Percentiles rank a stretch among this genome's conserved stretches.
These are phyloP conservation scores for Cryoendolithus antarcticus DNA, from an alignment of 2,329 filamentous ascomycete species.

Conservation along the genomic window DNA sequence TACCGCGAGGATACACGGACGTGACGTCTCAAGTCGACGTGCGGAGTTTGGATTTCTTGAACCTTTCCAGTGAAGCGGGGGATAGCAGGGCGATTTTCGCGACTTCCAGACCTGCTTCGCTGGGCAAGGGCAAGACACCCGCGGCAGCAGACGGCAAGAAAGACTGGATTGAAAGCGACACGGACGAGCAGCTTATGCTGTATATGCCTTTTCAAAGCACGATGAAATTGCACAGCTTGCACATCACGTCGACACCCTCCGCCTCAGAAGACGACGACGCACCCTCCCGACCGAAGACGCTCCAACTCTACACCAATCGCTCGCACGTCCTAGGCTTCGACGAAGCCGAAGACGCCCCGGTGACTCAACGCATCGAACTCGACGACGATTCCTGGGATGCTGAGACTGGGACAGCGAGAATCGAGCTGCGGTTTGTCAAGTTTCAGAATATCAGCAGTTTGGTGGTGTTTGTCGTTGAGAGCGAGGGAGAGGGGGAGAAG, in stretches of 20 bases:
- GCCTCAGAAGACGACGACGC: constrained; percentile 53
- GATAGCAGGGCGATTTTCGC: constrained; percentile 63
- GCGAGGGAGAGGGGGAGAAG: constrained; percentile 71
- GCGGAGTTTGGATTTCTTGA: constrained; percentile 73
- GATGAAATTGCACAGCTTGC: constrained; percentile 73
- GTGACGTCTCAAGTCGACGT: constrained; percentile 72
- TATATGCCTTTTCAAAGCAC: constrained; percentile 81
- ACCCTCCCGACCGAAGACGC: constrained; percentile 66
- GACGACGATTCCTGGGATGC: constrained; percentile 60
- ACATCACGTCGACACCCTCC: constrained; percentile 65
- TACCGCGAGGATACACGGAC: constrained; percentile 72
- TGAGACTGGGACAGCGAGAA: constrained; percentile 37
- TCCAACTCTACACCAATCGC: constrained; percentile 80
- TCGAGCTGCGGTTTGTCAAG: constrained; percentile 77
- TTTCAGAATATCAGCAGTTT: constrained; percentile 88
- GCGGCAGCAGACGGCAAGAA: constrained; percentile 36
- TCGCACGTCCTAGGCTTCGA: constrained; percentile 88
- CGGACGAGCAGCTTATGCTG: constrained; percentile 90
- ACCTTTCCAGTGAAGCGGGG: constrained; percentile 67
- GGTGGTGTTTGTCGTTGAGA: constrained; percentile 75
- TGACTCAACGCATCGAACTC: constrained; percentile 70
- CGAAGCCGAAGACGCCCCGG: constrained; percentile 75
- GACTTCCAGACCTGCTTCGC: constrained; percentile 48
- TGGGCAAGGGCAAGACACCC: constrained; percentile 42
- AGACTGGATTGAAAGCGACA: constrained; percentile 94